These are phyloP conservation scores for Jaminaea rosea DNA, from an alignment of 1,284 basidiomycete species.

Conservation along the genomic window DNA sequence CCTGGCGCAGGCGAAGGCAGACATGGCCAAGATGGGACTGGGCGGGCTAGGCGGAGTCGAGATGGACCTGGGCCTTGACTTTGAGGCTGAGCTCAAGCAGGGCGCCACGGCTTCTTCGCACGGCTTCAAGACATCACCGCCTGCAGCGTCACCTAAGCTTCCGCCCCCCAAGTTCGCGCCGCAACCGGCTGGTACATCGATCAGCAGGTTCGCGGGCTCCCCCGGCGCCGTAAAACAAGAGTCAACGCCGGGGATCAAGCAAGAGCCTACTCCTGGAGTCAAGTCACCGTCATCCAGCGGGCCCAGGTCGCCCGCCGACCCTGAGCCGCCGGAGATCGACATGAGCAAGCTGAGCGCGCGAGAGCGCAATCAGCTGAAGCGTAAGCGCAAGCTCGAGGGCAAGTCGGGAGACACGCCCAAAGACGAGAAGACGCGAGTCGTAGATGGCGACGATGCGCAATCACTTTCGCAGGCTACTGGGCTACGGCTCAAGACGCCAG, in stretches of 20 bases:
- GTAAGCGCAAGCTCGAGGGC: slow-evolving; percentile 80
- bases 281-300: background rate
- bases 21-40: slow-evolving; percentile 56
- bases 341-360: slow-evolving; percentile 54
- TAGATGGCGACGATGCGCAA: slow-evolving; percentile 52
- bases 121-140: background rate
- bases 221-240: background rate
- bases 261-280: no score
- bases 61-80: slow-evolving; percentile 54
- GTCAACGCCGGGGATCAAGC: no score
- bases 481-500: background rate
- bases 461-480: background rate
- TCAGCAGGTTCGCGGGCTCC: no score
- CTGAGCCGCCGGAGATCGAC: slow-evolving; percentile 18
- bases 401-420: slow-evolving; percentile 14
- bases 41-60: slow-evolving; percentile 71
- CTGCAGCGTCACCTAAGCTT: background rate
- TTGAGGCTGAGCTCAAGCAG: slow-evolving; percentile 42
- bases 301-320: background rate
- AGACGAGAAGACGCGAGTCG: slow-evolving; percentile 13
- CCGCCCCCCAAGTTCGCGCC: background rate
- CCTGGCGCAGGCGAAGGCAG: slow-evolving; percentile 71
- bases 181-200: no score
- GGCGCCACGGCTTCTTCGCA: background rate
- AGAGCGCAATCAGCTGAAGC: slow-evolving; percentile 79